Conservation (phyloP, 176 grass and related monocot genomes). For the Musa schizocarpa region DNA sequence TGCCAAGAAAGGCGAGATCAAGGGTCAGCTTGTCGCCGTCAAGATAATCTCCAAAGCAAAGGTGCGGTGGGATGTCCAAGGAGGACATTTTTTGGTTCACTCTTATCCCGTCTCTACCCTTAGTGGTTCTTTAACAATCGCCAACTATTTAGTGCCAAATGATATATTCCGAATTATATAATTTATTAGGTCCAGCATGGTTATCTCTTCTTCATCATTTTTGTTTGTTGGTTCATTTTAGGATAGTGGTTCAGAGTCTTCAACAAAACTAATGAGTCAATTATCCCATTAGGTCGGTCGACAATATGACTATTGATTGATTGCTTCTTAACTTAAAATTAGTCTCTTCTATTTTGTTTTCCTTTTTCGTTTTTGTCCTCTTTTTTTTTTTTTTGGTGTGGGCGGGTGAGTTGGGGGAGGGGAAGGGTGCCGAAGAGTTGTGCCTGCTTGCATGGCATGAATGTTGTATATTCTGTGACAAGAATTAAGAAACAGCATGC, state of each 20-base stretch:
- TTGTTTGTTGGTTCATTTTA: not conserved
- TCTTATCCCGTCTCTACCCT: not conserved
- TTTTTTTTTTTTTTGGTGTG: not conserved
- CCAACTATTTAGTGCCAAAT: not conserved
- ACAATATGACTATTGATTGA: not conserved
- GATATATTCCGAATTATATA: not conserved
- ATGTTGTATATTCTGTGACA: not conserved
- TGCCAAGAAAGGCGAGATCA: conserved; percentile 80
- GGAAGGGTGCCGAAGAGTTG: not conserved
- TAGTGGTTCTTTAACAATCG: not conserved
- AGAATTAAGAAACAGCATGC: not conserved
- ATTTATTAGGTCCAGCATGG: not conserved
- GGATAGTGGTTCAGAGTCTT: too few species aligned
- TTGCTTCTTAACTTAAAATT: not conserved
- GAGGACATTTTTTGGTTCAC: conserved; percentile 12
- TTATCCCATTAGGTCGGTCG: too few species aligned
- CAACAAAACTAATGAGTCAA: too few species aligned
- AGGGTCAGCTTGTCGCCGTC: conserved; percentile 78
- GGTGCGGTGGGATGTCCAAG: conserved; percentile 33
- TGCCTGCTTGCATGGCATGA: not conserved
- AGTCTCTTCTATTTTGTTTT: not conserved
- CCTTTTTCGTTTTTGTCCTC: not conserved
- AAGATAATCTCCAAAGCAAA: conserved; percentile 99
- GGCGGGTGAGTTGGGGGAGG: not conserved
- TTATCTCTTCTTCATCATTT: not conserved